phyloP scores from a whole-genome alignment of 495 filamentous ascomycete genomes.

The Xylaria palmicola region DNA sequence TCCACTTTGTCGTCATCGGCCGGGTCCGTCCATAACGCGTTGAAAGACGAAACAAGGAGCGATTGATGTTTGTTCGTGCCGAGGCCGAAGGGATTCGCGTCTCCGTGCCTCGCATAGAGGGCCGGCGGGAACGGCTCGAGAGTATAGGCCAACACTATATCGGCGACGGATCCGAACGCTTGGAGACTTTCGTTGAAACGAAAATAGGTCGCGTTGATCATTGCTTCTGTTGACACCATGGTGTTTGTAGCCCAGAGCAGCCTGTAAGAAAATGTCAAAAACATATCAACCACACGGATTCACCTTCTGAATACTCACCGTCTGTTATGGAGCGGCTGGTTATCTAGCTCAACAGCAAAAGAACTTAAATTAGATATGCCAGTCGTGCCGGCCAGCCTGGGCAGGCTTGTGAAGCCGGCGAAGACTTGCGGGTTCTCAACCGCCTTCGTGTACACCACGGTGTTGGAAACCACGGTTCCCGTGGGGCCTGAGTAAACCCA shows the following conservation, averaged over 20 bases:
- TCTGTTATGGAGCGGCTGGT: too few relatives aligned
- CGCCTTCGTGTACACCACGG: background rate
- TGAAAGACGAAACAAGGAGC: background rate
- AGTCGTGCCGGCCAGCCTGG: background rate
- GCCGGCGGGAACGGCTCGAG: background rate
- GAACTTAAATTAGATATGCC: background rate
- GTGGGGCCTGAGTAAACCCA: background rate
- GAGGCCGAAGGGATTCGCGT: background rate
- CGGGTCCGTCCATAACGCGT: background rate
- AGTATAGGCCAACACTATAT: background rate
- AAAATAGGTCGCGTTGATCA: background rate
- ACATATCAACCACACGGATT: background rate
- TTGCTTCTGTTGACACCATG: background rate
- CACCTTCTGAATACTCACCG: background rate
- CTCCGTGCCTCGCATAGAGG: background rate
- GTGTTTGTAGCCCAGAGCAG: background rate
- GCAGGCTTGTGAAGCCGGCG: background rate
- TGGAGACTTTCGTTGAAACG: background rate
- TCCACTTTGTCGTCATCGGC: slow-evolving; percentile 9
- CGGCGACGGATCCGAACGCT: background rate
- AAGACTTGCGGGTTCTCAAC: background rate
- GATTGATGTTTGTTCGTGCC: background rate
- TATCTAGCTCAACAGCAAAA: background rate
- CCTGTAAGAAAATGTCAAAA: background rate
- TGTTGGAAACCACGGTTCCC: background rate